phyloP scores from a whole-genome alignment of 2,329 filamentous ascomycete species.

The Fusarium hainanense region DNA sequence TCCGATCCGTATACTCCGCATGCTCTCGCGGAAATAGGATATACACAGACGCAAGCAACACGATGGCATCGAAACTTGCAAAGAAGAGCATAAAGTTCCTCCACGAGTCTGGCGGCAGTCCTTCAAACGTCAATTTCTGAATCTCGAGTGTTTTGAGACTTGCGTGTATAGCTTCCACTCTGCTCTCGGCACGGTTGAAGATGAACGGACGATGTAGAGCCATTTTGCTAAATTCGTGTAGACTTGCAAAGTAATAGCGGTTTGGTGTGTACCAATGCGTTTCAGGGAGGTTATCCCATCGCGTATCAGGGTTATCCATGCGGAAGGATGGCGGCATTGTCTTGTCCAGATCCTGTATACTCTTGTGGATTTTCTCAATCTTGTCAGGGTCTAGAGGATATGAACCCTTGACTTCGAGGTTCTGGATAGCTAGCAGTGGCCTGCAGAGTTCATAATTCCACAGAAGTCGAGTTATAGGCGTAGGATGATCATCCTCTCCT shows the following conservation, averaged over 20 bases:
- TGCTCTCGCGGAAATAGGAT: slow-evolving; percentile 70
- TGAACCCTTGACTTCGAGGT: slow-evolving; percentile 67
- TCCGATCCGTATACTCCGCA: slow-evolving; percentile 57
- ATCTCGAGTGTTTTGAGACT: slow-evolving; percentile 66
- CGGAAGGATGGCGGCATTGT: slow-evolving; percentile 65
- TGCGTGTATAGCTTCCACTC: slow-evolving; percentile 66
- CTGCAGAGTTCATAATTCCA: slow-evolving; percentile 61
- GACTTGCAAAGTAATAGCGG: slow-evolving; percentile 60
- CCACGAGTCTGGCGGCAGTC: slow-evolving; percentile 62
- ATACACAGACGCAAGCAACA: slow-evolving; percentile 69
- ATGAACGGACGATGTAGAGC: slow-evolving; percentile 71
- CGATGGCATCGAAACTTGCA: slow-evolving; percentile 72
- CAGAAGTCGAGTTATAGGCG: slow-evolving; percentile 64
- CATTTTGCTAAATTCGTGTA: slow-evolving; percentile 65
- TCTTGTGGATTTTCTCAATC: slow-evolving; percentile 65
- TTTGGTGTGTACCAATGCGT: slow-evolving; percentile 63
- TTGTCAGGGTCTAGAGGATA: slow-evolving; percentile 65
- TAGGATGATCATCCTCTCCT: slow-evolving; percentile 64
- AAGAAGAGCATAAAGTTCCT: slow-evolving; percentile 67
- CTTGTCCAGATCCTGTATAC: slow-evolving; percentile 60
- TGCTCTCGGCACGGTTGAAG: slow-evolving; percentile 65
- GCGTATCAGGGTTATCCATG: slow-evolving; percentile 65
- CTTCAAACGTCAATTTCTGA: slow-evolving; percentile 62
- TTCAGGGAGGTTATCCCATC: slow-evolving; percentile 65
- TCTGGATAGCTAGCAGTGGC: slow-evolving; percentile 64